Base-by-base conservation (phyloP, 371 early-diverging fungal species). In the Mucor velutinosus region DNA sequence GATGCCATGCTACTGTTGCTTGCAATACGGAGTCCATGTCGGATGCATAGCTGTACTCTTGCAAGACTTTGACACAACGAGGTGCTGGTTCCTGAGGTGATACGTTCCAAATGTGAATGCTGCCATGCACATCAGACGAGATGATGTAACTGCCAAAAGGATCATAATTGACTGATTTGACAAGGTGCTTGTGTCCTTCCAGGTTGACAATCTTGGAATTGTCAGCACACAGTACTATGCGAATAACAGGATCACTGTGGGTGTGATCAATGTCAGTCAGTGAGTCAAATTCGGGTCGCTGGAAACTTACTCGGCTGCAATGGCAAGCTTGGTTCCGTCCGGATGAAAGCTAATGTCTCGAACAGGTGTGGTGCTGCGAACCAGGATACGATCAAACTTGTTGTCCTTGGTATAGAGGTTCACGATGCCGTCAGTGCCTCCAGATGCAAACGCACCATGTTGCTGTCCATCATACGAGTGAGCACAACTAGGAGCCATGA, bases 101-200 rank as follows among this genome's bases (percentile, higher is more conserved):
- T 15, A 85, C 58, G 63, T 85, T 76, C 92, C 92, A 91, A 7
- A 91, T 73, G n/a, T 77, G 76, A 17, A 89, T 76, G 23, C 78
- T 76, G 6, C 92, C 92, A 23, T 89, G 86, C 51, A 80, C 81
- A 14, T 81, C 82, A 11, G 87, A 81, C 7, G 92, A 91, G 8
- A 83, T 76, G 33, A 88, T 66, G 43, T 76, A 80, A 10, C 75
- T 65, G 2, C 82, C 85, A 2, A 39, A 55, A 17, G 78, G 76
- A 62, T 85, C 81, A 56, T 78, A 86, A 21, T 75, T 71, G 3
- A 86, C 66, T 11, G 74, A 82, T 66, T 81, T 83, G 3, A 85
- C 75, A 15, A 62, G 51, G 8, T 60, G 37, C 21, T 63, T 73
- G 57, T 88, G 86, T 0, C 86, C 89, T 58, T 79, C 64, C 15